A percentile compares a stretch with the other conserved stretches of the same genome.
Evolutionary conservation across 345 rosid species (phyloP).

Genomic region (Sapria himalayana): DNA sequence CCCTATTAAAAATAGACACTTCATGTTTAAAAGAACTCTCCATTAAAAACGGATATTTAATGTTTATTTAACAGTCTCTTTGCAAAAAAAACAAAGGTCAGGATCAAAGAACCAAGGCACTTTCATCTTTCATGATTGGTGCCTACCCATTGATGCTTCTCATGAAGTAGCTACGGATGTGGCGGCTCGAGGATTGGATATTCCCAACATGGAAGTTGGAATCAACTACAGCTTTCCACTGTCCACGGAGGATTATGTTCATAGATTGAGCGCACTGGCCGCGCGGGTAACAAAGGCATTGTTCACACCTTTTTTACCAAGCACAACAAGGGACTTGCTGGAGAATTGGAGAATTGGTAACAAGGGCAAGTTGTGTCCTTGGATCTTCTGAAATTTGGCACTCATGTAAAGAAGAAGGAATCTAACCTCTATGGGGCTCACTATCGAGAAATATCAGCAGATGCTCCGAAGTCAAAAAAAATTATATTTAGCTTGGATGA

Average conservation of each 20-base stretch:
- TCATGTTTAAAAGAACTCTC: no score
- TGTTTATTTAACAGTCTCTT: no score
- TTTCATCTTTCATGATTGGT: slow-evolving; percentile 62
- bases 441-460: slow-evolving; percentile 64
- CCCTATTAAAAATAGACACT: no score
- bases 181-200: slow-evolving; percentile 89
- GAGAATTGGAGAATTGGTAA: slow-evolving; percentile 87
- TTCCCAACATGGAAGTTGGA: slow-evolving; percentile 89
- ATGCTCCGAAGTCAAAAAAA: slow-evolving; percentile 77
- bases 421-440: slow-evolving; percentile 92
- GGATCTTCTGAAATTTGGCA: slow-evolving; percentile 69
- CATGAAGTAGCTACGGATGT: slow-evolving; percentile 92
- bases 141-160: slow-evolving; percentile 79
- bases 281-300: slow-evolving; percentile 94
- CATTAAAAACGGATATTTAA: no score
- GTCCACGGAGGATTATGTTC: slow-evolving; percentile 85
- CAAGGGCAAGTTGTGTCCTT: slow-evolving; percentile 74
- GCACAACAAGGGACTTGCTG: slow-evolving; percentile 80
- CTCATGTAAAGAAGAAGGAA: slow-evolving; percentile 96
- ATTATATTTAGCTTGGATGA: slow-evolving; percentile 55
- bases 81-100: slow-evolving; percentile 77
- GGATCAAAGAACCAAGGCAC: slow-evolving; percentile 45
- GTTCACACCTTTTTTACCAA: slow-evolving; percentile 87
- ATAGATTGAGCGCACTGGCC: slow-evolving; percentile 91
- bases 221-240: slow-evolving; percentile 89